Conservation (phyloP, 768 basidiomycete species). For the Omphalotus guepiniiformis region DNA sequence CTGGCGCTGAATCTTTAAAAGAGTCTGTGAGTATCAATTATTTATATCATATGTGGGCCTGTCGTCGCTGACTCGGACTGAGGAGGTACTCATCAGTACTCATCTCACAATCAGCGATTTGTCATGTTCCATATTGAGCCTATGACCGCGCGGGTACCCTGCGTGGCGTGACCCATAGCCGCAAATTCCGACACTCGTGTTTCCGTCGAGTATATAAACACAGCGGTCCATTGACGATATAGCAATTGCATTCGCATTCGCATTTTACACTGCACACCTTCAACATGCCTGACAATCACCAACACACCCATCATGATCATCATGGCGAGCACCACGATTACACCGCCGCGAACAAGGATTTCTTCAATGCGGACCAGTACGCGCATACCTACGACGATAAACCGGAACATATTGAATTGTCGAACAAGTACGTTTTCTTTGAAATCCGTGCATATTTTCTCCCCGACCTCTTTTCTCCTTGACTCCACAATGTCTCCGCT, state of each 20-base stretch:
- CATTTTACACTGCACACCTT: no score
- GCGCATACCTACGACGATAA: slow-evolving; percentile 14
- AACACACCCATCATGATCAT: slow-evolving; percentile 5
- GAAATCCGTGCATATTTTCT: neutral
- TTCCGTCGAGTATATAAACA: no score
- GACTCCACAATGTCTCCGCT: slow-evolving; percentile 25
- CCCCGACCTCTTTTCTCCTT: neutral
- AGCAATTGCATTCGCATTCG: no score
- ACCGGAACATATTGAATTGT: slow-evolving; percentile 11
- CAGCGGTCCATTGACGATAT: no score
- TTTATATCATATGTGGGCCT: no score
- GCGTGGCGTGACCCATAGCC: neutral
- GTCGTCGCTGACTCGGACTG: no score
- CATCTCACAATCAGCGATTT: neutral
- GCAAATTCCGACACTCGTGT: neutral
- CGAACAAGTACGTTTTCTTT: slow-evolving; percentile 7
- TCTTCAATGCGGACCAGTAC: slow-evolving; percentile 13
- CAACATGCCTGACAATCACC: neutral
- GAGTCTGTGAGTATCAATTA: no score
- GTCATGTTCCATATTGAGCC: neutral
- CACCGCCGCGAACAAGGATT: slow-evolving; percentile 21
- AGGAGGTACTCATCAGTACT: no score
- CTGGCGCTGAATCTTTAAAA: no score
- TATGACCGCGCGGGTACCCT: neutral
- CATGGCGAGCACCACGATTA: slow-evolving; percentile 19